A percentile compares a stretch with the other conserved stretches of the same genome.
Evolutionary conservation across 768 basidiomycete genomes (phyloP).

Genomic region (Phylloporus rhodoxanthus): DNA sequence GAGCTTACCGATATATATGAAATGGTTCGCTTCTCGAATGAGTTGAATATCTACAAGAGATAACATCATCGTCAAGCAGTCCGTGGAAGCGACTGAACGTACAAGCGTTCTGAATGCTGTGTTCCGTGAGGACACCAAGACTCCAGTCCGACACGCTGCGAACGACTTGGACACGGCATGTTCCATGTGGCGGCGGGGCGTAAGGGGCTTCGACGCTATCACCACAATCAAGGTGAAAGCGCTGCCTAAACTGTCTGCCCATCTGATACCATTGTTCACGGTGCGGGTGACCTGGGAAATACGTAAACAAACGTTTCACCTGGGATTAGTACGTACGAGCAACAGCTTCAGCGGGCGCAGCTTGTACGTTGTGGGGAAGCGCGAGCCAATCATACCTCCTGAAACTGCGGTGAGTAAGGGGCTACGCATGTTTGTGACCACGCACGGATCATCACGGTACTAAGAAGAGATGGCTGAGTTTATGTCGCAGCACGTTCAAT

Average conservation of each 20-base stretch:
- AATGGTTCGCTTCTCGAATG: constrained; percentile 81
- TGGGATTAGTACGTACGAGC: constrained; percentile 38
- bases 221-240: constrained; percentile 48
- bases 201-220: constrained; percentile 40
- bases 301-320: neutral
- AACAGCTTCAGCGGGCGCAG: constrained; percentile 62
- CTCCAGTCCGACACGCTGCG: constrained; percentile 92
- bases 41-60: constrained; percentile 56
- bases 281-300: constrained; percentile 55
- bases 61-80: too few species aligned
- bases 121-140: constrained; percentile 84
- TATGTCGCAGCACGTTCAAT: neutral
- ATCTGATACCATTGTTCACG: constrained; percentile 52
- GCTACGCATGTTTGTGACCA: constrained; percentile 2
- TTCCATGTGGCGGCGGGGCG: constrained; percentile 39
- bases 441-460: constrained; percentile 43
- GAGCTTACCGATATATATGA: constrained; percentile 84
- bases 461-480: constrained; percentile 11
- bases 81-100: constrained; percentile 27
- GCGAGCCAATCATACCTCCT: constrained; percentile 66
- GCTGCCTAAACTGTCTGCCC: constrained; percentile 57
- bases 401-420: constrained; percentile 5
- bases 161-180: constrained; percentile 71
- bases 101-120: constrained; percentile 93
- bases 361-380: constrained; percentile 64